Conservation (phyloP, 768 basidiomycete genomes). For the Boletus huronensis region DNA sequence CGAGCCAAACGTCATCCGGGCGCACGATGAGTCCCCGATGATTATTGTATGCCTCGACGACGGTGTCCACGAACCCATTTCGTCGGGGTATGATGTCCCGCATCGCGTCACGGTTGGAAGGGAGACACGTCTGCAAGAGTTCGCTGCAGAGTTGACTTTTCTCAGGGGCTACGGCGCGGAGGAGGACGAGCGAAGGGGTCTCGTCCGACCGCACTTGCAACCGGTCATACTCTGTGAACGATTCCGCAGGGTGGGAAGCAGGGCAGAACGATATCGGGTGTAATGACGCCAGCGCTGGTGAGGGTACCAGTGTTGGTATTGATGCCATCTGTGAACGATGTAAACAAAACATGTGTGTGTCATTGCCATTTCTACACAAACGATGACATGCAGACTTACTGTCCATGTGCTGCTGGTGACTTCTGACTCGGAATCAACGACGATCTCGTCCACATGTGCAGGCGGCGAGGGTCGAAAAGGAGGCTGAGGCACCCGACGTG, state of each 20-base stretch:
- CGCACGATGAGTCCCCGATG: slow-evolving; percentile 40
- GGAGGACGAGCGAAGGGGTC: slow-evolving; percentile 18
- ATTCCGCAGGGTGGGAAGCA: slow-evolving; percentile 21
- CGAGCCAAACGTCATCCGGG: slow-evolving; percentile 48
- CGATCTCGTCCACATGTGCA: neutral
- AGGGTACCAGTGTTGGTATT: neutral
- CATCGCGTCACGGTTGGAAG: slow-evolving; percentile 11
- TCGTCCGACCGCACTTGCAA: slow-evolving; percentile 22
- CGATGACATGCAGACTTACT: slow-evolving; percentile 7
- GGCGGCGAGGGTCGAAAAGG: neutral
- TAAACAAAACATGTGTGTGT: neutral
- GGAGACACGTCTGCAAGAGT: slow-evolving; percentile 31
- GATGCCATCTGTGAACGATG: slow-evolving; percentile 9
- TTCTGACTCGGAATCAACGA: slow-evolving; percentile 6
- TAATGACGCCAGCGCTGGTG: neutral
- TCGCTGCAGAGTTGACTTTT: slow-evolving; percentile 21
- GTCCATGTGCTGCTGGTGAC: slow-evolving; percentile 8
- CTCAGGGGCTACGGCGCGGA: slow-evolving; percentile 19
- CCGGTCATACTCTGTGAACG: slow-evolving; percentile 31
- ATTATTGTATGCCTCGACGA: slow-evolving; percentile 34
- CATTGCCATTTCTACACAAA: neutral
- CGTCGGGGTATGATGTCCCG: slow-evolving; percentile 29
- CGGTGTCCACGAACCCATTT: slow-evolving; percentile 37
- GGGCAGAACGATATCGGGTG: slow-evolving; percentile 25
- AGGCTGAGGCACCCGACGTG: slow-evolving; percentile 6